Evolutionary conservation across 352 stramenopile genomes (phyloP), one percentile per base, ranked within the genome.

Genomic region (Thalassiosira ordinaria): DNA sequence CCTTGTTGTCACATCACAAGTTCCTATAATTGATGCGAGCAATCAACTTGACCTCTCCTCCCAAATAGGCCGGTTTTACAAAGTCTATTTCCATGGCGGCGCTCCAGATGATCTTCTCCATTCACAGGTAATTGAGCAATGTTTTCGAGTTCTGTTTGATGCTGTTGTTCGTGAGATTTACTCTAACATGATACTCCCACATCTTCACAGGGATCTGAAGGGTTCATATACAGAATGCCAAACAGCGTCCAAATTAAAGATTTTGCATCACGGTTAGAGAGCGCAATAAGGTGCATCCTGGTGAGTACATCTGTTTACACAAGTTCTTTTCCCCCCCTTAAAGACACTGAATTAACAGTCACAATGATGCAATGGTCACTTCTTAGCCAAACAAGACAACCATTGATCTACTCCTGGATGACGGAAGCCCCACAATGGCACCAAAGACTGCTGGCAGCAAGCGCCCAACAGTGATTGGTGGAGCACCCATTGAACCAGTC

Each of bases 41-140:
- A 82, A 89, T 66, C 78, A 89, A 35, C 63, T 93, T 73, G 86
- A 91, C 20, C 69, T 93, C 29, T 89, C 88, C 16, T 87, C 82
- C 53, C 78, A 74, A 18, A 70, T 94, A 57, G 91, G 91, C 39
- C 62, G 89, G 46, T 95, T 93, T 67, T 95, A 94, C 64, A 83
- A 89, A 69, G 89, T 95, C 31, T 93, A 88, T 74, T 95, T 94
- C 72, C 91, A 95, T 84, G 91, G 91, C 11, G 85, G 86, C n/a
- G 91, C 91, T 14, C 89, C 91, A 31, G 89, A 95, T 73, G 89
- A 95, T 60, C 71, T 95, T 20, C 83, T 91, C 33, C 86, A 90
- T 35, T 56, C 68, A 51, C 72, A 78, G 56, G 68, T 77, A 69
- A 69, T n/a, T n/a, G n/a, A n/a, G n/a, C n/a, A n/a, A n/a, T n/a